Evolutionary conservation across 148 eudicot species (phyloP), one percentile per base, ranked within the genome.

Genomic region (Polygonum maritimum): DNA sequence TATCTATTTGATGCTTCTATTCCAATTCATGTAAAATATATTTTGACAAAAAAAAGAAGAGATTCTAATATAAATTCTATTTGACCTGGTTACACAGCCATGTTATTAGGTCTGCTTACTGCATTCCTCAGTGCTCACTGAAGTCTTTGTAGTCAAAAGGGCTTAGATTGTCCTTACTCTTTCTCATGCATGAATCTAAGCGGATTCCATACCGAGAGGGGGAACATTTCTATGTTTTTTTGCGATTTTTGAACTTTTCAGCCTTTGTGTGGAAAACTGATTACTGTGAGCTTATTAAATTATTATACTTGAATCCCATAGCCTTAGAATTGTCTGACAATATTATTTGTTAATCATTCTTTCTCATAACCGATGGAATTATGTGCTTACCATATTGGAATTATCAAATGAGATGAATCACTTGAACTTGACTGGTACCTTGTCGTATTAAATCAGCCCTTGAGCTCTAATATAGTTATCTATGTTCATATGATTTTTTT

Each of bases 1-100:
- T 81, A 91, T 81, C 69, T 54, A 82, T 87, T 87, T 88, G 96
- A 94, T 94, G 97, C 85, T 92, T 94, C 96, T 92, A 92, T 94
- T 94, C 96, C 89, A 74, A 86, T 88, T 86, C 88, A 26, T 26
- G 0, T 26, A 1, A 26, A 26, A 26, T 26, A 26, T 26, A 26
- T 26, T 26, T 26, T 26, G 31, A 26, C 31, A 26, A 26, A 26
- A 26, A 26, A 26, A 26, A 26, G 31, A 26, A 26, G 31, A 26
- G 31, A 26, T 26, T 26, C 31, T 26, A 60, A 60, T 31, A 21
- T 26, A 21, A 60, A 62, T 26, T 62, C 69, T 31, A 13, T 26
- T 3, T 82, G 81, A 79, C 78, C 85, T 88, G 86, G 79, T 86
- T n/a, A n/a, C 86, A 86, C 82, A 80, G 83, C 88, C 76, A 81